Evolutionary conservation across 2,329 filamentous ascomycete species (phyloP).

Genomic region (Aspergillus flavus): DNA sequence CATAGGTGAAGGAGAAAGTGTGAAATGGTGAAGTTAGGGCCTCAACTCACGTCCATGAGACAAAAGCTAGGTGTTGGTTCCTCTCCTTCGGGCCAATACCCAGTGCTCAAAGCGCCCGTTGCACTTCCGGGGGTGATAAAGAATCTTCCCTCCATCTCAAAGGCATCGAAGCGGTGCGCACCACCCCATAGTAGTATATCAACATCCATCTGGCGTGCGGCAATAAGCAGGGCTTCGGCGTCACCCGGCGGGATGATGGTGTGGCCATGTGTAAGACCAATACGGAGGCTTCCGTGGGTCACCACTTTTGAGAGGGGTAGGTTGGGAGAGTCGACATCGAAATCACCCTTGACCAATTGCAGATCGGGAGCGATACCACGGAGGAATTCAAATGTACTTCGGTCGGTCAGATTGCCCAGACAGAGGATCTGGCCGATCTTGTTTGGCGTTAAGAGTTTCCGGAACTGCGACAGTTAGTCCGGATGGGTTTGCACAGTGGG

Average conservation of each 20-base stretch:
- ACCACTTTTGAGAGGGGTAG: conserved; percentile 69
- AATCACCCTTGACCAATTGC: conserved; percentile 71
- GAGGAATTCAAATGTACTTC: conserved; percentile 78
- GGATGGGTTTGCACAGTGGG: conserved; percentile 9
- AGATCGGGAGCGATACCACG: conserved; percentile 72
- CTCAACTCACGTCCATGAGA: conserved; percentile 85
- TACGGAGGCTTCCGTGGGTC: conserved; percentile 68
- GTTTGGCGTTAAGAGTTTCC: conserved; percentile 79
- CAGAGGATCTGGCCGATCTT: conserved; percentile 83
- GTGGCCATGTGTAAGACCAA: conserved; percentile 72
- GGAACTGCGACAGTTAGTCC: conserved; percentile 62
- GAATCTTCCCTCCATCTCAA: conserved; percentile 72
- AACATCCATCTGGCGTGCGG: conserved; percentile 71
- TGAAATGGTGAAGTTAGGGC: not conserved
- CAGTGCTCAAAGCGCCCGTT: conserved; percentile 65
- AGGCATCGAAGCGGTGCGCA: conserved; percentile 70
- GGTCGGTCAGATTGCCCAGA: conserved; percentile 78
- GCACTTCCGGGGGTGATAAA: conserved; percentile 71
- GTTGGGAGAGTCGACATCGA: conserved; percentile 68
- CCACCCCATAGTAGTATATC: conserved; percentile 71
- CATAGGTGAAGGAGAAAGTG: conserved; percentile 8
- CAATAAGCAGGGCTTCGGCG: conserved; percentile 67
- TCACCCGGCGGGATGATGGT: conserved; percentile 70
- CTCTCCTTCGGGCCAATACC: conserved; percentile 61
- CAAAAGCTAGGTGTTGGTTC: conserved; percentile 90